Evolutionary conservation across 2,329 filamentous ascomycete species (phyloP), one percentile per base, ranked within the genome.

Genomic region (Colletotrichum sp.): DNA sequence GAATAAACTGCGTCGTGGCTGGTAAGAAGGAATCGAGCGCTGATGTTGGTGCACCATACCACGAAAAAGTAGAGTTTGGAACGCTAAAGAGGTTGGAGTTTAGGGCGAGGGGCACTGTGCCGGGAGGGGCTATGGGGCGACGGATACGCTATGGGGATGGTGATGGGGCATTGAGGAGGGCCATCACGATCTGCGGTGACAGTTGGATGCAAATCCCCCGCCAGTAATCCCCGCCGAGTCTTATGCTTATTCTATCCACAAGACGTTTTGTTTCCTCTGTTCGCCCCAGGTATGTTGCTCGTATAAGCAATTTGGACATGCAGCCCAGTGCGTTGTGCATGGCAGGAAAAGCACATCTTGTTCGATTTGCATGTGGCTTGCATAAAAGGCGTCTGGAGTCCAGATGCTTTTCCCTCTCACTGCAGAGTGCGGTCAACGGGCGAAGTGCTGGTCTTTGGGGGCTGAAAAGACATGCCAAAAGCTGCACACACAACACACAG

Each of bases 351-450:
- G 18, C 68, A 70, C 36, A 63, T 55, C 68, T 63, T 18, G 39
- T 70, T 55, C 57, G 68, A 34, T 70, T 63, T 52, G 68, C 68
- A 52, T 70, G 57, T 70, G 68, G 68, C 68, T 70, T 70, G 68
- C 68, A 70, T 70, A 70, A 70, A 32, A 62, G 36, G 28, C 59
- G 36, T 30, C 55, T 24, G 39, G 52, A 44, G 57, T 49, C 26
- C n/a, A 63, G 67, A 32, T 52, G 44, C 68, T 32, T 16, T 26
- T 52, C 26, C 21, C 6, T 32, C 28, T n/a, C 6, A 49, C 36
- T 66, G 39, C 39, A 21, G 39, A 52, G 24, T 16, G 24, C 15
- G 13, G 18, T 18, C 26, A 62, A 62, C 59, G 30, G 59, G 26
- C 59, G n/a, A 62, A 34, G 30, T 21, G 59, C 30, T 62, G 28